Percentiles rank a stretch among this genome's conserved stretches.
Conservation (phyloP, 2,329 filamentous ascomycete genomes). For the Lasiodiplodia sp. region DNA sequence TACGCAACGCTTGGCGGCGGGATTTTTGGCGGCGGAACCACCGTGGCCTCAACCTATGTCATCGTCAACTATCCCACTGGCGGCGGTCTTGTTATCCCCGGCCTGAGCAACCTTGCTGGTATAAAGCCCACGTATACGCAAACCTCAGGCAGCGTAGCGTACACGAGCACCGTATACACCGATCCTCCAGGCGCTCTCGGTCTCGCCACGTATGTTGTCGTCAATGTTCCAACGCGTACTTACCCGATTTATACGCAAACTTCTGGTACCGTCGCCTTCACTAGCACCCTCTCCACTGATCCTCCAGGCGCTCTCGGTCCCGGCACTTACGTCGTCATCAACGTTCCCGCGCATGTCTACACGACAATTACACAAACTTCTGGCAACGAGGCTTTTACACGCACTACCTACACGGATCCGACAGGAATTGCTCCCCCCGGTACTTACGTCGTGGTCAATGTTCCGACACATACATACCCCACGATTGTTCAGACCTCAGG, state of each 20-base stretch:
- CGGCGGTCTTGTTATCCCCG: not conserved
- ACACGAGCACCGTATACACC: not conserved
- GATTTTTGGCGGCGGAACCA: too few relatives aligned
- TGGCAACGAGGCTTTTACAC: not conserved
- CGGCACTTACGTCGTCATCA: not conserved
- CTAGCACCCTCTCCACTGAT: not conserved
- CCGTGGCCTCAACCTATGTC: not conserved
- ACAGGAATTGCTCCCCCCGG: not conserved
- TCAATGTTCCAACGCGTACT: not conserved
- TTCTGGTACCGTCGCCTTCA: not conserved
- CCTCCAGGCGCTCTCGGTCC: not conserved
- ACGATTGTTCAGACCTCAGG: not conserved
- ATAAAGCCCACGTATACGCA: not conserved
- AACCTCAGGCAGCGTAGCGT: not conserved
- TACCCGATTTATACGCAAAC: not conserved
- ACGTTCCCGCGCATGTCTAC: not conserved
- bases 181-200: not conserved
- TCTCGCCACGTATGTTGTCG: not conserved
- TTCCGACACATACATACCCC: not conserved
- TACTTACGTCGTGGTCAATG: not conserved
- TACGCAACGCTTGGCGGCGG: too few relatives aligned
- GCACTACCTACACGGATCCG: not conserved
- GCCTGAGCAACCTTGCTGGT: not conserved
- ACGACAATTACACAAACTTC: not conserved
- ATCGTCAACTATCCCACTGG: not conserved